These are phyloP conservation scores for Yamadazyma buinensis DNA, from an alignment of 1,139 yeast species.

Conservation along the genomic window DNA sequence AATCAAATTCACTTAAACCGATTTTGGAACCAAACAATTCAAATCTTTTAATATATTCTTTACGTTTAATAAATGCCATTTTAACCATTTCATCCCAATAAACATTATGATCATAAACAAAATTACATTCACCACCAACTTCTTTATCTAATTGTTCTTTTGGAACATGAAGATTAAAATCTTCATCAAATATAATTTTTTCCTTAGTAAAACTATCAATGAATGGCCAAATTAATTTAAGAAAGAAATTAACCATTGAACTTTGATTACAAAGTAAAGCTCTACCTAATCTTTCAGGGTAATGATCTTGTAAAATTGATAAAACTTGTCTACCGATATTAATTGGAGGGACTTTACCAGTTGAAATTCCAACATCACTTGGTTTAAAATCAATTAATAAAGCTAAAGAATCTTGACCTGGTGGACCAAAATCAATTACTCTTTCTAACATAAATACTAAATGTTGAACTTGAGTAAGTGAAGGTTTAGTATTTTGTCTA, in stretches of 20 bases:
- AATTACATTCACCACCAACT: constrained; percentile 40
- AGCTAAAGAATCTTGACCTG: constrained; percentile 48
- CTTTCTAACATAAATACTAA: constrained; percentile 48
- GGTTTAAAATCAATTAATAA: constrained; percentile 46
- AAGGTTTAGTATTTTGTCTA: constrained; percentile 45
- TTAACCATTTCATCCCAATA: constrained; percentile 44
- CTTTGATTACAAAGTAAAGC: constrained; percentile 48
- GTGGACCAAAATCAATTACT: constrained; percentile 47
- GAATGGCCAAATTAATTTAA: constrained; percentile 46
- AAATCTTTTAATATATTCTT: constrained; percentile 34
- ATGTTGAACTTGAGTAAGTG: constrained; percentile 44
- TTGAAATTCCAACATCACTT: constrained; percentile 46
- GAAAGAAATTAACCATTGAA: constrained; percentile 46
- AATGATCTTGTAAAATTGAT: constrained; percentile 60
- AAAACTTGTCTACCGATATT: constrained; percentile 72
- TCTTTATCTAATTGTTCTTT: constrained; percentile 45
- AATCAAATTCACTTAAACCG: constrained; percentile 63
- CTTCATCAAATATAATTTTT: constrained; percentile 47
- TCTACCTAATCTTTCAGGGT: constrained; percentile 47
- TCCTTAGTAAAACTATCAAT: constrained; percentile 49
- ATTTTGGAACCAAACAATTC: constrained; percentile 36
- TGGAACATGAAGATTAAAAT: constrained; percentile 45
- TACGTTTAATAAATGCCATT: constrained; percentile 35
- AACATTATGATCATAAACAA: constrained; percentile 39
- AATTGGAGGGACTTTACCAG: constrained; percentile 78